phyloP scores from a whole-genome alignment of 495 filamentous ascomycete genomes.

The Parmelia sp. region DNA sequence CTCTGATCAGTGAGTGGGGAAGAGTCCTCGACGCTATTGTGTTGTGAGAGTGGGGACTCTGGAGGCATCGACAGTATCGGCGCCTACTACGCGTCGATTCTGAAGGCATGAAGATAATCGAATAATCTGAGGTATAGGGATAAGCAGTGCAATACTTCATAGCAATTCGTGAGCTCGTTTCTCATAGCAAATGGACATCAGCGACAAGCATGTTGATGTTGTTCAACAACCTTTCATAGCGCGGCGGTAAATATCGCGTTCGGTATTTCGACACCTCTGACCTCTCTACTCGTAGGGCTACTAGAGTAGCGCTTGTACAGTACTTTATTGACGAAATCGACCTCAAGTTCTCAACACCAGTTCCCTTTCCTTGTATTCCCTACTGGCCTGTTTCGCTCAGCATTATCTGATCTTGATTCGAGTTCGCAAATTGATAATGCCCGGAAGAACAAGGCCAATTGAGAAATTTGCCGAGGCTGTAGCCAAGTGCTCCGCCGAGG shows the following conservation, averaged over 20 bases:
- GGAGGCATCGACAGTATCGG: slow-evolving; percentile 55
- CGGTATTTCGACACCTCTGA: slow-evolving; percentile 2
- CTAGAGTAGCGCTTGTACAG: background rate
- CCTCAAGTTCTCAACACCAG: no score
- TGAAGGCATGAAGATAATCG: slow-evolving; percentile 47
- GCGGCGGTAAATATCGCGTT: slow-evolving; percentile 13
- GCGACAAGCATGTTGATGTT: slow-evolving; percentile 12
- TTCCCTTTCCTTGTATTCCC: no score
- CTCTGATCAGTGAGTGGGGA: slow-evolving; percentile 59
- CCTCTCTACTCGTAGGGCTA: background rate
- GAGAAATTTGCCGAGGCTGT: slow-evolving; percentile 81
- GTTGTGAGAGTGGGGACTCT: slow-evolving; percentile 40
- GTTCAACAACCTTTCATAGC: background rate
- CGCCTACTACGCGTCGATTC: slow-evolving; percentile 45
- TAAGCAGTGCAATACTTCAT: slow-evolving; percentile 7
- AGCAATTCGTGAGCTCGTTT: slow-evolving; percentile 12
- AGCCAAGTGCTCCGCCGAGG: slow-evolving; percentile 77
- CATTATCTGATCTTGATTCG: background rate
- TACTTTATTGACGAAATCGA: slow-evolving; percentile 12
- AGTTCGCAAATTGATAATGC: slow-evolving; percentile 28
- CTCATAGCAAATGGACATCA: background rate
- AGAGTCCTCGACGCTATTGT: slow-evolving; percentile 45
- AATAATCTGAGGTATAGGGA: background rate
- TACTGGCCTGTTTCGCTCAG: background rate
- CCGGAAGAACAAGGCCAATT: slow-evolving; percentile 57